Base-by-base conservation (phyloP, 2,329 filamentous ascomycete species). In the Aureobasidium uvarum region DNA sequence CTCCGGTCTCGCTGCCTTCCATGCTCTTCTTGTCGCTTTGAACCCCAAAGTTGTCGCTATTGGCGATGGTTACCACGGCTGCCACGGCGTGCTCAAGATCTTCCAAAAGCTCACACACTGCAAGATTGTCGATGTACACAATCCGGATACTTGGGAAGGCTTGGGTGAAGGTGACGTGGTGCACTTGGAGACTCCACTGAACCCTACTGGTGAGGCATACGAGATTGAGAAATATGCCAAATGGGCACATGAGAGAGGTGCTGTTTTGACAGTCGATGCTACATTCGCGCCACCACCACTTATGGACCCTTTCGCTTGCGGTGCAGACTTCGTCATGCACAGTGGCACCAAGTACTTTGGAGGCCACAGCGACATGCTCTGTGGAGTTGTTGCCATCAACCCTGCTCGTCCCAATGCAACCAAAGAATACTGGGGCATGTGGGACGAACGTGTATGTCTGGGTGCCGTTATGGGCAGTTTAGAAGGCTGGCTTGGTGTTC, bases 261-360 rank as follows among this genome's bases (percentile, higher is more conserved):
- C 92, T 10, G 85, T 85, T 65, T 81, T 98, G 55, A 89, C 89
- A 14, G 89, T 98, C 1, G 95, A 99, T 77, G 87, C 91, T 2
- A 99, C 95, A 0, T 97, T 99, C 77, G 95, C 87, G 3, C 95
- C 95, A 46, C 95, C 95, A 38, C 91, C 91, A 33, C 80, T 99
- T 66, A 89, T 92, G 75, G 90, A 97, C 72, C 93, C 95, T 0
- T 95, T 98, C 72, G 74, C 76, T 33, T 89, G 85, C 75, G 94
- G 92, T 54, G 92, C 89, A 33, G 94, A 98, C 77, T 78, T 93
- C 0, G 85, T 96, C 39, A 90, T 98, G 91, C 95, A 99, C 78
- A 89, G 85, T 60, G 95, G 92, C 3, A 96, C 93, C 20, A 99
- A 98, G 82, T 99, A 98, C 78, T 86, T 99, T 70, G 95, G 95